Percentiles rank a stretch among this genome's conserved stretches.
Conservation (phyloP, 495 filamentous ascomycete genomes). For the Hyaloscypha finlandica region DNA sequence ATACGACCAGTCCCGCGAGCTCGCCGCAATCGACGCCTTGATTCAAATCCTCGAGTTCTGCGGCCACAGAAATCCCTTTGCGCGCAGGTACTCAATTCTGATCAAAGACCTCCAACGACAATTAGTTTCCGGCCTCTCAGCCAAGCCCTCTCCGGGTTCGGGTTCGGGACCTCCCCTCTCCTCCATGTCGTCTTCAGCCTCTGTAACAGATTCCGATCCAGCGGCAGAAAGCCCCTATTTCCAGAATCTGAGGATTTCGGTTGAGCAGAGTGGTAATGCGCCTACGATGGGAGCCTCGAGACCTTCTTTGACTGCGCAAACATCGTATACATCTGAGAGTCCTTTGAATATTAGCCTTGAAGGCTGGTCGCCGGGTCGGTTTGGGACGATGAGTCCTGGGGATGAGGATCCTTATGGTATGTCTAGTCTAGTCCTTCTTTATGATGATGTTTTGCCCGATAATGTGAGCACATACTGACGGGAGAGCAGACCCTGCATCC, state of each 20-base stretch:
- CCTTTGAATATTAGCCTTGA: too few relatives aligned
- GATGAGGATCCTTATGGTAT: too few relatives aligned
- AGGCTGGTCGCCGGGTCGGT: neutral
- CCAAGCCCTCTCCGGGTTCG: neutral
- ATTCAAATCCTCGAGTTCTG: conserved; percentile 23
- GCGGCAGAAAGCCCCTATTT: neutral
- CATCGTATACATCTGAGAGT: too few relatives aligned
- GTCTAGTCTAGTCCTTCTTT: too few relatives aligned
- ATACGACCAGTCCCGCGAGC: conserved; percentile 15
- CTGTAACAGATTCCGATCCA: neutral
- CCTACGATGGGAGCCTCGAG: too few relatives aligned
- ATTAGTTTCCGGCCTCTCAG: neutral
- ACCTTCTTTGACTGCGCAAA: too few relatives aligned
- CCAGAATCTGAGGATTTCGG: conserved; percentile 5
- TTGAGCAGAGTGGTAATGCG: too few relatives aligned
- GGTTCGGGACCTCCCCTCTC: conserved; percentile 7
- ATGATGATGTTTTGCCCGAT: too few relatives aligned
- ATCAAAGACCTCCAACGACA: conserved; percentile 16
- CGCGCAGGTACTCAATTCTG: conserved; percentile 18
- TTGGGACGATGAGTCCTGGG: too few relatives aligned
- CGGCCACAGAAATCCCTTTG: conserved; percentile 24
- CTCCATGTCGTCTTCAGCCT: conserved; percentile 11
- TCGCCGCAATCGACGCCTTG: conserved; percentile 19
- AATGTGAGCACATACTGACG: too few relatives aligned
- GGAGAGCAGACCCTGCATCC: too few relatives aligned